Percentiles rank a stretch among this genome's conserved stretches.
Conservation (phyloP, 768 basidiomycete genomes). For the Fomitopsis serialis region DNA sequence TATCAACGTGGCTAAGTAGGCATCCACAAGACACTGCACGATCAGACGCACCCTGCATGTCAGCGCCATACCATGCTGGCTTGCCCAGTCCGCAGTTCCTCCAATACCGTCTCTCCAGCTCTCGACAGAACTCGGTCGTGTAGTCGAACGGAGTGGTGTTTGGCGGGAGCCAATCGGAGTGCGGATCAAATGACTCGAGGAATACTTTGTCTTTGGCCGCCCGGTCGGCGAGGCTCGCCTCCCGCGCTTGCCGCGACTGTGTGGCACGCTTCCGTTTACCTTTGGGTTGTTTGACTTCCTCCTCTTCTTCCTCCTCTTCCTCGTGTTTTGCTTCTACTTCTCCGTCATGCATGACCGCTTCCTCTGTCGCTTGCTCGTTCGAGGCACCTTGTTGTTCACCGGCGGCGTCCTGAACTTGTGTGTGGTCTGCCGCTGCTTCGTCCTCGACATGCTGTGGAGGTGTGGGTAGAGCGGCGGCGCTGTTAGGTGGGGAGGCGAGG, state of each 20-base stretch:
- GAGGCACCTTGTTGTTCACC: no score
- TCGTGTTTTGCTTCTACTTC: constrained; percentile 4
- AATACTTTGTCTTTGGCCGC: constrained; percentile 46
- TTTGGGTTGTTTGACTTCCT: constrained; percentile 23
- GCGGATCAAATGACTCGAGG: constrained; percentile 66
- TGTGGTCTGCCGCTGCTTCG: neutral
- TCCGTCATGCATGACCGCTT: neutral
- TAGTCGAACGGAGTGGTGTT: constrained; percentile 74
- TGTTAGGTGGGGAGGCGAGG: constrained; percentile 38
- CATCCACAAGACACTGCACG: neutral
- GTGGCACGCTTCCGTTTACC: constrained; percentile 38
- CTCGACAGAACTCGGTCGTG: constrained; percentile 80
- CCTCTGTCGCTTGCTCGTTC: no score
- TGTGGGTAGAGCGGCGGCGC: constrained; percentile 25
- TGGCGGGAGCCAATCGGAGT: constrained; percentile 73
- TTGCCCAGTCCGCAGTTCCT: constrained; percentile 83
- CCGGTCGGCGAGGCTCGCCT: constrained; percentile 45
- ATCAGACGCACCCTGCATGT: constrained; percentile 68
- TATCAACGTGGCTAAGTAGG: constrained; percentile 17
- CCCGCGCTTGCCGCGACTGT: constrained; percentile 35
- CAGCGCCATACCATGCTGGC: constrained; percentile 97
- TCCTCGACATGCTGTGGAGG: neutral
- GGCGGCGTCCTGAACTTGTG: no score
- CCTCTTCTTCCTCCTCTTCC: constrained; percentile 13
- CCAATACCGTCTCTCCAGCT: constrained; percentile 90